Base-by-base conservation (phyloP, 371 early-diverging fungal species). In the Zopfochytrium polystomum region DNA sequence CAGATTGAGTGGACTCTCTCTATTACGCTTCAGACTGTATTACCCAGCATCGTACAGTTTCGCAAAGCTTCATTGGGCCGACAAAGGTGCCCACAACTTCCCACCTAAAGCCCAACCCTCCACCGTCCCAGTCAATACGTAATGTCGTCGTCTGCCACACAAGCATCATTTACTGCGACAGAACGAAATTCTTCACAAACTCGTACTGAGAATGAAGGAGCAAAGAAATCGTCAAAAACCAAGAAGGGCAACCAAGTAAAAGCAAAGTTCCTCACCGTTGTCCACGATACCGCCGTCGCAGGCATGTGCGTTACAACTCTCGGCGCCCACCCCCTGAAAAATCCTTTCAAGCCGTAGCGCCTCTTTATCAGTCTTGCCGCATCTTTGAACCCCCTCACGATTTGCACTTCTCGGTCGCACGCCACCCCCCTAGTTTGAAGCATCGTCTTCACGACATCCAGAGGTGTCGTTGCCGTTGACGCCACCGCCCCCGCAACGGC, bases 271-370 rank as follows among this genome's bases (percentile, higher is more conserved):
- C n/a, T n/a, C n/a, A n/a, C n/a, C 32, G 91, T 90, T 50, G 89
- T 85, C 97, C 97, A 96, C 72, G 90, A 88, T 38, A 96, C 88
- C 22, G 95, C 96, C 0, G 95, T 91, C 44, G 91, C 87, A 2
- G 97, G 97, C 82, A 93, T 85, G 69, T 92, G 87, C 15, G 89
- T 84, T 49, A 95, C 68, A 6, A 95, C 81, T 43, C 96, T 80
- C 2, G 97, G 91, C 54, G 76, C 73, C n/a, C 85, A 68, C 4
- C 96, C 96, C 60, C 90, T 80, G 52, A 84, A 75, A 71, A 95
- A 93, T 0, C 95, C 96, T 2, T 60, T 65, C 0, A 86, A 0
- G 0, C 96, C 97, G 65, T 91, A 74, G 15, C 83, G 73, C 38
- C 80, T 71, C 50, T 85, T 87, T 61, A 95, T 94, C 26, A 93